Evolutionary conservation across 768 basidiomycete genomes (phyloP).

Genomic region (Leccinellum albellum): DNA sequence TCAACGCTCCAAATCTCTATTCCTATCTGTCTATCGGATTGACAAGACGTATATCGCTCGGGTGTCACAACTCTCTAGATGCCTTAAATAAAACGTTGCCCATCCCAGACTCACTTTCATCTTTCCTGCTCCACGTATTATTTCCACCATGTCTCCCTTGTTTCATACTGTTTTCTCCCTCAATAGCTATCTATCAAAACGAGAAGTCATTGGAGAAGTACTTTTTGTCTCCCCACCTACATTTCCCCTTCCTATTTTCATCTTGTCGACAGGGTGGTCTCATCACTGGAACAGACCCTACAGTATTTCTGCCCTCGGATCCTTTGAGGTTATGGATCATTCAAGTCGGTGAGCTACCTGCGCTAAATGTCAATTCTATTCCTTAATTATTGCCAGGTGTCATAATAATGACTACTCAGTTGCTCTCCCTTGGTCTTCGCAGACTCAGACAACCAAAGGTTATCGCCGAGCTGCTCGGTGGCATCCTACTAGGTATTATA

Average conservation of each 20-base stretch:
- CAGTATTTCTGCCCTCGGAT: conserved; percentile 57
- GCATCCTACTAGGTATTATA: conserved; percentile 70
- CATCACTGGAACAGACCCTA: conserved; percentile 71
- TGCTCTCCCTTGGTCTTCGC: conserved; percentile 68
- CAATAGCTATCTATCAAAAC: neutral
- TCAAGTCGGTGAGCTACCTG: conserved; percentile 57
- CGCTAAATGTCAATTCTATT: neutral
- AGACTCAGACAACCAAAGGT: conserved; percentile 83
- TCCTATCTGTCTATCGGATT: neutral
- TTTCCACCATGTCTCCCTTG: conserved; percentile 38
- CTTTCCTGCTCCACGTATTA: neutral
- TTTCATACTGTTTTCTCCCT: conserved; percentile 40
- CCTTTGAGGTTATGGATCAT: conserved; percentile 77
- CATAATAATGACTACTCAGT: conserved; percentile 76
- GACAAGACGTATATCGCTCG: neutral
- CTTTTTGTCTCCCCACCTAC: neutral
- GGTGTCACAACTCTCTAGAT: neutral
- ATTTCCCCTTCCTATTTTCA: conserved; percentile 2
- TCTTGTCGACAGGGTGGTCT: conserved; percentile 57
- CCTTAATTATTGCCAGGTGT: conserved; percentile 46
- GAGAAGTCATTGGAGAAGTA: conserved; percentile 25
- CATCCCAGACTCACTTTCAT: neutral
- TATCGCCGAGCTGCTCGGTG: conserved; percentile 81
- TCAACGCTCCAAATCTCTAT: neutral
- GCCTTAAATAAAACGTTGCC: neutral